A percentile compares a stretch with the other conserved stretches of the same genome.
These are phyloP conservation scores for Umbelopsis sp. DNA, from an alignment of 192 early-diverging fungal species.

Conservation along the genomic window DNA sequence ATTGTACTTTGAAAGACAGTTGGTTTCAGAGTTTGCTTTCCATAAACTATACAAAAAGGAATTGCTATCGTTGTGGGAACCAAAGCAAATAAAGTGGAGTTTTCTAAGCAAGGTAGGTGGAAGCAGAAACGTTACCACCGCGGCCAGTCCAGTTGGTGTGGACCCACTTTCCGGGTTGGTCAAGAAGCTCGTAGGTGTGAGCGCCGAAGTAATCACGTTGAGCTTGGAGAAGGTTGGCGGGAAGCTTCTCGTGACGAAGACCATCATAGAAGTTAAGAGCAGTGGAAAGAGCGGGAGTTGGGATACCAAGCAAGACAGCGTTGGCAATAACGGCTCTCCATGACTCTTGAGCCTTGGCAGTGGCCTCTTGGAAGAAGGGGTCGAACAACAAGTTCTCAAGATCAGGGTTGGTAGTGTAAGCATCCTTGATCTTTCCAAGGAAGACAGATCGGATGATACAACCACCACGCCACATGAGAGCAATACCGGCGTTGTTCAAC, in stretches of 20 bases:
- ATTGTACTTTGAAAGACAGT: constrained; percentile 9
- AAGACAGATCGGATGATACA: constrained; percentile 98
- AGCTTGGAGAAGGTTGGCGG: constrained; percentile 97
- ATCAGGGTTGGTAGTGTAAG: constrained; percentile 84
- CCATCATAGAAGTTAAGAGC: constrained; percentile 98
- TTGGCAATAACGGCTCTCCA: constrained; percentile 90
- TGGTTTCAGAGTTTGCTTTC: constrained; percentile 20
- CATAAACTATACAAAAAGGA: constrained; percentile 21
- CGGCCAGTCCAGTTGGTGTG: constrained; percentile 99
- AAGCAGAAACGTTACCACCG: constrained; percentile 70
- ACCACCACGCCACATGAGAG: constrained; percentile 99
- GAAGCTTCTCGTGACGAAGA: constrained; percentile 85
- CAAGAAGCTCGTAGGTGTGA: constrained; percentile 91
- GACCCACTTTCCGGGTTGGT: constrained; percentile 69
- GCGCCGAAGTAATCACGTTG: constrained; percentile 99
- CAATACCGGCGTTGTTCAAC: constrained; percentile 97
- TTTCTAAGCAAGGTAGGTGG: constrained; percentile 59
- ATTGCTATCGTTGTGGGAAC: constrained; percentile 22
- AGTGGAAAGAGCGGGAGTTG: constrained; percentile 86
- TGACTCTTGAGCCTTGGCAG: constrained; percentile 78
- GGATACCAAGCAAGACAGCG: constrained; percentile 82
- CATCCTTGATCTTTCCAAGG: constrained; percentile 96
- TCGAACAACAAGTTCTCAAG: constrained; percentile 94
- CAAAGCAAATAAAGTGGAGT: constrained; percentile 6
- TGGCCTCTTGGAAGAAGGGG: constrained; percentile 95